Evolutionary conservation across 2,329 filamentous ascomycete genomes (phyloP), one percentile per base, ranked within the genome.

Genomic region (Aureobasidium sp.): DNA sequence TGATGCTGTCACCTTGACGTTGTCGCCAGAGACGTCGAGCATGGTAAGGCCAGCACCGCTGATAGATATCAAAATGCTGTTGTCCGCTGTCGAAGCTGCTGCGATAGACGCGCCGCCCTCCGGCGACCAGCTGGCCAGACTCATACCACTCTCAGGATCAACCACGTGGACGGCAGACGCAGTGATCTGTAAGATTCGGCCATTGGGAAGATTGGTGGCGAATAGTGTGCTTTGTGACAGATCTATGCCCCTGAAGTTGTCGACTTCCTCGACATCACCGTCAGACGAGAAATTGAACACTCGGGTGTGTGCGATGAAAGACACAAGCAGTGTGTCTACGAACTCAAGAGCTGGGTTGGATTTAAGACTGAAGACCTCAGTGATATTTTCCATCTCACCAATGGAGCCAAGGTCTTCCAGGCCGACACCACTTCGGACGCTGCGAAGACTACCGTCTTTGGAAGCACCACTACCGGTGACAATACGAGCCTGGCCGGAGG

Each of bases 401-500:
- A 97, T 78, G 5, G 93, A 81, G 21, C 91, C 93, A 16, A 92
- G 77, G 61, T 97, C 91, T 71, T 97, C 91, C 58, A 97, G 82
- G 0, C 92, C 92, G 55, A 99, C 92, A 54, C 94, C 95, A 71
- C 93, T 97, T 60, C 94, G 84, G 27, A 99, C 90, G 70, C 91
- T 96, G 63, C 94, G 82, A 58, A 99, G 76, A 61, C 89, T 93
- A 21, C 94, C 94, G 69, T 96, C 91, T 66, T 89, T 86, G 71
- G 90, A 94, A 0, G 90, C 91, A 32, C 94, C 94, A 61, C 92
- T 97, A 0, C 91, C 93, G 2, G 93, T 92, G 11, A 99, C 91
- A 63, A 99, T 89, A 42, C 92, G 85, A 49, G 94, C 92, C 74
- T 99, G 93, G 0, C 94, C 94, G 0, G 93, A 96, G 0, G 92